Conservation (phyloP, 148 eudicot genomes). For the Camellia lanceoleosa region DNA sequence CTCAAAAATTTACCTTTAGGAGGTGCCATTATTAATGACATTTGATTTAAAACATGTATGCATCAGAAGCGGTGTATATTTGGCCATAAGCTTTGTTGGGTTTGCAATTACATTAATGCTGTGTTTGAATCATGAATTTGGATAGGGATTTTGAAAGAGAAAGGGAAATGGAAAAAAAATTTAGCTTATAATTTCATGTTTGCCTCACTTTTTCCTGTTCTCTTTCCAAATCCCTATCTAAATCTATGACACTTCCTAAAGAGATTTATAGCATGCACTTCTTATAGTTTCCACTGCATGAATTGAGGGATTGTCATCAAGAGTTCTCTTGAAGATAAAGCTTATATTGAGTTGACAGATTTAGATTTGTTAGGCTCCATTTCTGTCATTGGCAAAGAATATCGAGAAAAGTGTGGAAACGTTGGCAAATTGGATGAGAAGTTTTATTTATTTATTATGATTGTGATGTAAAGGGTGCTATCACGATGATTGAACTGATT, state of each 20-base stretch:
- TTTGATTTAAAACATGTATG: background rate
- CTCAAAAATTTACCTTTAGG: background rate
- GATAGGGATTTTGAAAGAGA: no score
- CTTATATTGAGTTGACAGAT: background rate
- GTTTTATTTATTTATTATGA: background rate
- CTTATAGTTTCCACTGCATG: background rate
- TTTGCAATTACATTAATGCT: background rate
- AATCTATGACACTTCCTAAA: no score
- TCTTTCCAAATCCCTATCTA: no score
- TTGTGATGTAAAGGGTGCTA: background rate
- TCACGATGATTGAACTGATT: background rate
- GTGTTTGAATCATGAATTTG: no score
- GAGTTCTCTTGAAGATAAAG: no score
- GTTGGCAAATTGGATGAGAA: background rate
- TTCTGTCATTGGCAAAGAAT: background rate
- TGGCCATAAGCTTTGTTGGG: background rate
- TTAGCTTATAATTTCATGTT: no score
- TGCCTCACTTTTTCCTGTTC: no score
- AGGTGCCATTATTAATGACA: background rate
- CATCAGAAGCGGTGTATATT: background rate
- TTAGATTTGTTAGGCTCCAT: background rate
- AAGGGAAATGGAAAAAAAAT: no score
- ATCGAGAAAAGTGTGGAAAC: background rate
- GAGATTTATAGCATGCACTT: conserved; percentile 3
- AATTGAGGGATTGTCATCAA: background rate